Base-by-base conservation (phyloP, 164 flowering plant genomes). In the Magnolia kwangsiensis region DNA sequence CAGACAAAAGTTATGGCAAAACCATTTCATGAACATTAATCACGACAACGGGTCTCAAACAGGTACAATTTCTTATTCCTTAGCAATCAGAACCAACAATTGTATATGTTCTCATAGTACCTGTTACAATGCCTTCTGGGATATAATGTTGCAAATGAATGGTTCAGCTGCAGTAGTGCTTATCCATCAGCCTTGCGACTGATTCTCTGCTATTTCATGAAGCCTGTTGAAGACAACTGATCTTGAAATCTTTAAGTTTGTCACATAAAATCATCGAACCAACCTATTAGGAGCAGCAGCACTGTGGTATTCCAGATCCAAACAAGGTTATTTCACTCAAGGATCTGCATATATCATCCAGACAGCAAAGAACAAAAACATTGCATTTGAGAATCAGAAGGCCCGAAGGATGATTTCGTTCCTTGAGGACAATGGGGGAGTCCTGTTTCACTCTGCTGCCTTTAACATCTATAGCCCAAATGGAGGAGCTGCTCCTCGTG, bases 81-180 rank as follows among this genome's bases (percentile, higher is more conserved):
- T 31, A 76, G 65, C 50, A 76, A 37, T 18, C 10, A 16, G 71
- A 21, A 63, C 50, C 61, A 78, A 58, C 67, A 67, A n/a, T 76
- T 76, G 37, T 49, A 27, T 24, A 31, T 16, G 19, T 45, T 75
- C 70, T 50, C 37, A 63, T 61, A 14, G 74, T 79, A 79, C 81
- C 81, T 75, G 74, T 50, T 63, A 75, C 74, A 79, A 77, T 63
- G 67, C 55, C 69, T 51, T 51, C 73, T 14, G 71, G 19, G 24
- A 24, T 72, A n/a, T n/a, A 27, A 20, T 73, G 50, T 73, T 49
- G 55, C 37, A 55, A 67, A 59, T 61, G 45, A 50, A 79, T 74
- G 63, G 65, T 63, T 50, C 74, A 79, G 77, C 77, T 64, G 75
- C 78, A 71, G 49, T 67, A 49, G 19, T 18, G 21, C 55, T 68